Evolutionary conservation across 2,329 filamentous ascomycete genomes (phyloP), one percentile per base, ranked within the genome.

Genomic region (Cadophora luteo-olivacea): DNA sequence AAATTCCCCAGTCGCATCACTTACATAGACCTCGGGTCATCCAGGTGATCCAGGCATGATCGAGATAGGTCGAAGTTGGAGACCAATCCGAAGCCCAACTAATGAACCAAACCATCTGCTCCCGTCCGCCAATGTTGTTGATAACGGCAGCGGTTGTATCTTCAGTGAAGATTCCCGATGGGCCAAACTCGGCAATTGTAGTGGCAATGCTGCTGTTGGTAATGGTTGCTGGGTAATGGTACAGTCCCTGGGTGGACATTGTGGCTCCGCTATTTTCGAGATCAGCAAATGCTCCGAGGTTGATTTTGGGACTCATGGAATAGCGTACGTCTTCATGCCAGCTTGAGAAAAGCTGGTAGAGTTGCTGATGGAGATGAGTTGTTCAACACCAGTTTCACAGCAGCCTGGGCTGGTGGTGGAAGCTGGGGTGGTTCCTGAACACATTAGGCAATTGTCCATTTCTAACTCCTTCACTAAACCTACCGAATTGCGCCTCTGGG

Each of bases 21-120:
- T 69, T 70, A 72, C 69, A 85, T 9, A 89, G 77, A 45, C 87
- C 87, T 69, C 86, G 82, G 19, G 87, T 89, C 49, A 88, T 76
- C 87, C 87, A 89, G 72, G 84, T 84, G 67, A 90, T 88, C 82
- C 84, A 88, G 11, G 87, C 81, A 76, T 89, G 87, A 76, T 89
- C 86, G 66, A 89, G 76, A 73, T 83, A 87, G 76, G 82, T 87
- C 72, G 84, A 86, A 2, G 86, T 84, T 19, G 82, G 72, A 69
- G 76, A 79, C 81, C 80, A 82, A 58, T 80, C 78, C 32, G 79
- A 78, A 7, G 79, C 78, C 36, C 82, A 75, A 65, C 80, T 78
- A 67, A 86, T 82, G 78, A 89, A 89, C 79, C 85, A 89, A 9
- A 83, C 86, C 85, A 89, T 87, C 60, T 89, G 86, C 78, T 89